Evolutionary conservation across 73 alveolate species (phyloP), one percentile per base, ranked within the genome.

Genomic region (Stentor roeselii): DNA sequence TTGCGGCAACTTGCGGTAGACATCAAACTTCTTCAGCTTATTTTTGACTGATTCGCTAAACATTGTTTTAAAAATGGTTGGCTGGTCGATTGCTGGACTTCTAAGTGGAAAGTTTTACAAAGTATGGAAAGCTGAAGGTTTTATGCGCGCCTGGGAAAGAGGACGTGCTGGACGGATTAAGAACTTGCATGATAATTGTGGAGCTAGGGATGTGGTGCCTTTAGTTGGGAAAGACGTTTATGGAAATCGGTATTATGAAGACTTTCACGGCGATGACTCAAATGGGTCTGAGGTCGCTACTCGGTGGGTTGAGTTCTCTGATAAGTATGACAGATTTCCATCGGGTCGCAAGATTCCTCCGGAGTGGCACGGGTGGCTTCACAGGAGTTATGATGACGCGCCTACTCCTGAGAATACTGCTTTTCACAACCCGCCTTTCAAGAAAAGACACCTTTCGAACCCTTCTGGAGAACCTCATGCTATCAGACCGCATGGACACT

Each of bases 311-410:
- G 96, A 91, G 84, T 88, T 75, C 74, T 85, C 96, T 36, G 96
- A 91, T 83, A 76, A 83, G 76, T 84, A 83, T 4, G 83, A 91
- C 30, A 87, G 89, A 92, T 77, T 34, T 39, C 82, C 75, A 2
- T 39, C 85, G 14, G 84, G 86, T 14, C 87, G 91, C 82, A 91
- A 88, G 83, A 59, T 91, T 39, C 87, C 91, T 27, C 94, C 96
- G 3, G 96, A 83, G 50, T 91, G 96, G 96, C 96, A 91, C 76
- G 96, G 94, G 60, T 91, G 96, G 96, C 83, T 91, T 59, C 89
- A 82, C 59, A 87, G 91, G 50, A 41, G 34, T 36, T 84, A 87
- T 58, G 96, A 91, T 77, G 96, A 91, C 39, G 86, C 92, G 75
- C 96, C 96, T 3, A 84, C 83, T 39, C 88, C 91, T 75, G 92